A percentile compares a stretch with the other conserved stretches of the same genome.
Evolutionary conservation across 1,284 basidiomycete genomes (phyloP).

Genomic region (Leucoagaricus sp.): DNA sequence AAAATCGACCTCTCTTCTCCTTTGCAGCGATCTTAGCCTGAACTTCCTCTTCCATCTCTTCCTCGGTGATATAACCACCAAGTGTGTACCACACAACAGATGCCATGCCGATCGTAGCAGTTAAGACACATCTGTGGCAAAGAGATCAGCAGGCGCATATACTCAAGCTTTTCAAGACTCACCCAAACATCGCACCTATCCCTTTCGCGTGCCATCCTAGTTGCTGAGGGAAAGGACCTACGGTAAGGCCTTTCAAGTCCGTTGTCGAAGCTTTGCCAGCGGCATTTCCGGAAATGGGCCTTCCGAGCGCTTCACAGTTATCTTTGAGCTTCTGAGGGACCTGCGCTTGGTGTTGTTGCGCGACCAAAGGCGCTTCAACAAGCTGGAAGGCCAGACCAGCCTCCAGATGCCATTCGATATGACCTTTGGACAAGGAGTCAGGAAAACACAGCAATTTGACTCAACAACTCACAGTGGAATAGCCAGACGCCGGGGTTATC

Average conservation of each 20-base stretch:
- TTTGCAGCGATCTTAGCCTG: constrained; percentile 56
- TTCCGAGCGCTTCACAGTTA: constrained; percentile 69
- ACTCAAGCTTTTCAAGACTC: constrained; percentile 23
- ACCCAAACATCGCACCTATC: constrained; percentile 83
- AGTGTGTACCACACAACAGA: constrained; percentile 83
- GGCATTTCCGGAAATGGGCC: constrained; percentile 76
- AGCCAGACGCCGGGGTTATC: constrained; percentile 88
- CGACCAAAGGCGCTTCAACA: constrained; percentile 71
- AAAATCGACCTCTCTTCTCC: constrained; percentile 31
- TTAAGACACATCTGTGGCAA: constrained; percentile 65
- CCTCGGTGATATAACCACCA: constrained; percentile 67
- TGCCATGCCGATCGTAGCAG: constrained; percentile 79
- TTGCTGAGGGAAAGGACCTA: constrained; percentile 71
- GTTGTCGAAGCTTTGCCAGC: constrained; percentile 67
- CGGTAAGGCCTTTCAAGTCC: constrained; percentile 61
- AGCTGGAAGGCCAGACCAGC: constrained; percentile 78
- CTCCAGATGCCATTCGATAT: constrained; percentile 84
- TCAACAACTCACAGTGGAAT: constrained; percentile 64
- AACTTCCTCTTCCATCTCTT: constrained; percentile 77
- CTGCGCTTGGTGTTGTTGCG: constrained; percentile 46
- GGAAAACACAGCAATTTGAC: background rate
- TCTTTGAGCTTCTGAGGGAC: constrained; percentile 60
- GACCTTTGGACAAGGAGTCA: constrained; percentile 42
- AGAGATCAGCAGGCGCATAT: constrained; percentile 3
- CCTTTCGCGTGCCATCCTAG: constrained; percentile 83